These are phyloP conservation scores for Pestalotiopsis sp. DNA, from an alignment of 2,329 filamentous ascomycete genomes.

Conservation along the genomic window DNA sequence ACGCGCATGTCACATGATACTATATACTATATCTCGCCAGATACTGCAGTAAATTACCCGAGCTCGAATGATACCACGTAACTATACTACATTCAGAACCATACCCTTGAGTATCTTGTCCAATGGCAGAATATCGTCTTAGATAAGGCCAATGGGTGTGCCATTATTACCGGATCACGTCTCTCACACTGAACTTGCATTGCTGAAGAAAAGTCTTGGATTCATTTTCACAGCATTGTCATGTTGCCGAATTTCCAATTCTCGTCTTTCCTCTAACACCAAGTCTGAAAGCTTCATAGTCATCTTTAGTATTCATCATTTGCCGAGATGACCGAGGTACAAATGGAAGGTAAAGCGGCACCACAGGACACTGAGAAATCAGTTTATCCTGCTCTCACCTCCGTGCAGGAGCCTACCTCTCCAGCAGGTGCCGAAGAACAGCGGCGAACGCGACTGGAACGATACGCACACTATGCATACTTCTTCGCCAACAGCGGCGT, in stretches of 20 bases:
- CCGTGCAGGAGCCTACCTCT: background rate
- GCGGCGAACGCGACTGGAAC: background rate
- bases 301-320: background rate
- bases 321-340: background rate
- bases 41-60: background rate
- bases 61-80: background rate
- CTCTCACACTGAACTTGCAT: background rate
- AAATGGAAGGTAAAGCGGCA: background rate
- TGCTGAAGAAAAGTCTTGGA: background rate
- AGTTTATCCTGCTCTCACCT: too few species aligned
- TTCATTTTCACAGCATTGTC: background rate
- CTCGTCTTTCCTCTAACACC: background rate
- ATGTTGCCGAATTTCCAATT: background rate
- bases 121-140: background rate
- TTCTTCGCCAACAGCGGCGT: slow-evolving; percentile 7
- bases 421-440: background rate
- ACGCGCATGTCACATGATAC: background rate
- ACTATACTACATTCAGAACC: background rate
- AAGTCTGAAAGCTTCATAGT: too few species aligned
- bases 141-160: background rate
- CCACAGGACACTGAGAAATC: background rate
- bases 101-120: background rate
- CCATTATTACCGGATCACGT: background rate
- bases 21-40: too few species aligned
- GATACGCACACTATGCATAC: slow-evolving; percentile 5